These are phyloP conservation scores for Iberis pinnata DNA, from an alignment of 345 rosid genomes.

Conservation along the genomic window DNA sequence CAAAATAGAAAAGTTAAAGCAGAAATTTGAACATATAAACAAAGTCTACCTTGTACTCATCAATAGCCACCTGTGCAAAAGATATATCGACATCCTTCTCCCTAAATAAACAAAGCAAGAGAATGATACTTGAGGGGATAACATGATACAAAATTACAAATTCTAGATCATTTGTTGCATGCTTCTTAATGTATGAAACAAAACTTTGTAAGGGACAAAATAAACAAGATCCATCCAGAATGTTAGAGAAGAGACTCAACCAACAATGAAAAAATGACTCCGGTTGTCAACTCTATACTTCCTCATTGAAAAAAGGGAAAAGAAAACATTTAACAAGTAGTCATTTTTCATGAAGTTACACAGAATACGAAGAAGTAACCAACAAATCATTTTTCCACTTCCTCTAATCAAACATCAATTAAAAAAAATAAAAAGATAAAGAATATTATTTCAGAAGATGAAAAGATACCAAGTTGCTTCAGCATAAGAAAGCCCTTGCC, in stretches of 20 bases:
- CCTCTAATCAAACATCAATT: not conserved
- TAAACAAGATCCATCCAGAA: not conserved
- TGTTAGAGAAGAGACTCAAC: conserved; percentile 5
- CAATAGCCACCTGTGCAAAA: conserved; percentile 93
- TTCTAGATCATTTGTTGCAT: not conserved
- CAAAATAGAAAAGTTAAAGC: not conserved
- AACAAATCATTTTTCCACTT: not conserved
- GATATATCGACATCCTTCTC: conserved; percentile 84
- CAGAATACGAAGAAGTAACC: conserved; percentile 5
- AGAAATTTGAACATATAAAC: not conserved
- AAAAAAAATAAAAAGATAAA: not conserved
- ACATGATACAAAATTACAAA: conserved; percentile 2
- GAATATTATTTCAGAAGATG: not conserved
- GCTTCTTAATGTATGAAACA: conserved; percentile 12
- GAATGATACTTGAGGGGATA: conserved; percentile 5
- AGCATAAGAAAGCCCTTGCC: conserved; percentile 99
- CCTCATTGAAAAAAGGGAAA: not conserved
- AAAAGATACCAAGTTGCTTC: conserved; percentile 89
- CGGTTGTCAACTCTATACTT: not conserved
- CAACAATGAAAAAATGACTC: not conserved
- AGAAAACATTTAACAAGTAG: not conserved
- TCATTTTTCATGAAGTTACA: not conserved
- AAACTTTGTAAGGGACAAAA: not conserved
- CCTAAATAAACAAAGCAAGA: conserved; percentile 39
- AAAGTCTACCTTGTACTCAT: conserved; percentile 72